Evolutionary conservation across 257 asterid species (phyloP).

Genomic region (Solanum tacnaense): DNA sequence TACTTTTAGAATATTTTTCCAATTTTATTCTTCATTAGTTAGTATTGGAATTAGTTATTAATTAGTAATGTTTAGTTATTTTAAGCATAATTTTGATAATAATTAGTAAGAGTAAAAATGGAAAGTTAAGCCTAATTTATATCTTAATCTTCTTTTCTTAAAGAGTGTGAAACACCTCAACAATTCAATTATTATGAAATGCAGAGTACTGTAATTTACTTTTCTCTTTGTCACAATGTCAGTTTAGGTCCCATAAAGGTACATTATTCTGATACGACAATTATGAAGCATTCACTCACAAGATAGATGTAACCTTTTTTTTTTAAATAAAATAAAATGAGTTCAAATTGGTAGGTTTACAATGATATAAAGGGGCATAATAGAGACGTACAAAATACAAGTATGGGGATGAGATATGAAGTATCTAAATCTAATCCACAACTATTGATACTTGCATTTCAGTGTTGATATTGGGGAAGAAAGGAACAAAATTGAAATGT

Average conservation of each 20-base stretch:
- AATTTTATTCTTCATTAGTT: no score
- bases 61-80: no score
- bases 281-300: neutral
- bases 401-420: neutral
- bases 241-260: neutral
- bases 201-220: neutral
- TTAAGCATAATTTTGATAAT: no score
- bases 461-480: neutral
- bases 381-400: neutral
- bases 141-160: no score
- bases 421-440: neutral
- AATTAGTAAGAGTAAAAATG: no score
- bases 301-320: neutral
- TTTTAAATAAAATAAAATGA: no score
- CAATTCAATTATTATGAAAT: no score
- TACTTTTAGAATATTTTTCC: no score
- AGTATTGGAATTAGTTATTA: no score
- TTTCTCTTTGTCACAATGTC: neutral
- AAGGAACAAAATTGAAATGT: neutral
- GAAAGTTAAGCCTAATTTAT: no score
- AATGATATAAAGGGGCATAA: neutral
- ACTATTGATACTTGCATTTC: neutral
- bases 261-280: neutral
- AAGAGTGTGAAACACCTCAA: no score
- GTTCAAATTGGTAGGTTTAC: neutral